These are phyloP conservation scores for Clonostachys rosea DNA, from an alignment of 2,329 filamentous ascomycete genomes.

Conservation along the genomic window DNA sequence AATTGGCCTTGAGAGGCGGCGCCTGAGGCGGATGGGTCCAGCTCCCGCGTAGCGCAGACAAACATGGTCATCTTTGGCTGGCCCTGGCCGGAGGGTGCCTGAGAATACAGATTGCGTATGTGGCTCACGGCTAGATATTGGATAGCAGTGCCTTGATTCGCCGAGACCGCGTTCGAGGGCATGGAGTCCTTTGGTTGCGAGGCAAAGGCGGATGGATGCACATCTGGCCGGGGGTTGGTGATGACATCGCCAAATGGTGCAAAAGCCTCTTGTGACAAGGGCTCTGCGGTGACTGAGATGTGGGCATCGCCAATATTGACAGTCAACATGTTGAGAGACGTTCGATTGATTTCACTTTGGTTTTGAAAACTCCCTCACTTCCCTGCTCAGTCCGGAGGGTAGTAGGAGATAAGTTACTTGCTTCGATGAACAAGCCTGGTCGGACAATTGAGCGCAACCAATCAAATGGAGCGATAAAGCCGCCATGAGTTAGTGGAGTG, in stretches of 20 bases:
- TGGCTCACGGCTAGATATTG: slow-evolving; percentile 81
- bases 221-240: slow-evolving; percentile 60
- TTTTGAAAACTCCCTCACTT: too few relatives aligned
- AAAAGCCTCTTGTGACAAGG: slow-evolving; percentile 68
- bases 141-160: slow-evolving; percentile 85
- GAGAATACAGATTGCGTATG: slow-evolving; percentile 65
- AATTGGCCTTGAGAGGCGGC: slow-evolving; percentile 34
- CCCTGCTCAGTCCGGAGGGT: too few relatives aligned
- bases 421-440: too few relatives aligned
- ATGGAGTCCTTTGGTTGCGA: slow-evolving; percentile 23
- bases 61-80: slow-evolving; percentile 81
- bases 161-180: slow-evolving; percentile 47
- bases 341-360: too few relatives aligned
- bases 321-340: slow-evolving; percentile 6
- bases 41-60: slow-evolving; percentile 53
- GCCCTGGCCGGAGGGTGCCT: slow-evolving; percentile 50
- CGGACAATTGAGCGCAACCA: too few relatives aligned
- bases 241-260: slow-evolving; percentile 80
- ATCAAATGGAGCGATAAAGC: too few relatives aligned
- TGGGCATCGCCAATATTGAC: slow-evolving; percentile 12
- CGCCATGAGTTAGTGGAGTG: too few relatives aligned
- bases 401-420: too few relatives aligned
- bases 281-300: slow-evolving; percentile 47
- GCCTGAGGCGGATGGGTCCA: slow-evolving; percentile 7
- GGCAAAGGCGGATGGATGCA: slow-evolving; percentile 42